Evolutionary conservation across 495 filamentous ascomycete genomes (phyloP).

Genomic region (Penicillium alfredii): DNA sequence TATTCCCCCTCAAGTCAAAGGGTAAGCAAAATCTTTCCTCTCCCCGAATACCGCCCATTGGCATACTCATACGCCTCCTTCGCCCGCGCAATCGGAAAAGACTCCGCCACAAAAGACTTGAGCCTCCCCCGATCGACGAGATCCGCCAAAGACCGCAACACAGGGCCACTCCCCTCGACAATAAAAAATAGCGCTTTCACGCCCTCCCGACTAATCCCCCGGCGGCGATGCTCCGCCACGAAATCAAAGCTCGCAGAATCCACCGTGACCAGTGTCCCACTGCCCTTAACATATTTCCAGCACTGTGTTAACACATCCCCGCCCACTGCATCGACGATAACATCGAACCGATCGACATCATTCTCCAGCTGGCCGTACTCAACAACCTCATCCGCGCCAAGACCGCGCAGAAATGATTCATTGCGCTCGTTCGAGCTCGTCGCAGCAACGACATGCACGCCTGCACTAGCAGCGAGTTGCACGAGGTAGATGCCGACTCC

Average conservation of each 20-base stretch:
- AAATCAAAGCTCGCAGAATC: slow-evolving; percentile 31
- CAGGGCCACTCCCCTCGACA: slow-evolving; percentile 17
- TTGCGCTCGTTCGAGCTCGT: slow-evolving; percentile 26
- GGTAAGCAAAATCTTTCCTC: slow-evolving; percentile 27
- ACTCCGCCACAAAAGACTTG: slow-evolving; percentile 22
- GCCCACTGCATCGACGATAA: slow-evolving; percentile 32
- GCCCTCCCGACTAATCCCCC: slow-evolving; percentile 9
- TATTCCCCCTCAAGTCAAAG: no score
- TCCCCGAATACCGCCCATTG: slow-evolving; percentile 16
- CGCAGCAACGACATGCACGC: slow-evolving; percentile 22
- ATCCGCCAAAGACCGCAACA: slow-evolving; percentile 12
- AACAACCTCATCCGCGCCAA: slow-evolving; percentile 26
- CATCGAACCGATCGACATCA: slow-evolving; percentile 17
- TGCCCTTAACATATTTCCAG: slow-evolving; percentile 21
- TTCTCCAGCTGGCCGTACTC: slow-evolving; percentile 22
- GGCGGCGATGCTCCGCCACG: slow-evolving; percentile 30
- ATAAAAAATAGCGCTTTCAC: slow-evolving; percentile 31
- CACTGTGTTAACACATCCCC: slow-evolving; percentile 21
- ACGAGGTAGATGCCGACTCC: slow-evolving; percentile 31
- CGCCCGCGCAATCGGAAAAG: slow-evolving; percentile 17
- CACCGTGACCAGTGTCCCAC: slow-evolving; percentile 25
- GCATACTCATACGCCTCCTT: slow-evolving; percentile 30
- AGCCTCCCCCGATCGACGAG: slow-evolving; percentile 18
- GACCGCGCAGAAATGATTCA: slow-evolving; percentile 18
- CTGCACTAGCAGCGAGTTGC: slow-evolving; percentile 25